Base-by-base conservation (phyloP, 2,329 filamentous ascomycete species). In the Erysiphe pulchra region DNA sequence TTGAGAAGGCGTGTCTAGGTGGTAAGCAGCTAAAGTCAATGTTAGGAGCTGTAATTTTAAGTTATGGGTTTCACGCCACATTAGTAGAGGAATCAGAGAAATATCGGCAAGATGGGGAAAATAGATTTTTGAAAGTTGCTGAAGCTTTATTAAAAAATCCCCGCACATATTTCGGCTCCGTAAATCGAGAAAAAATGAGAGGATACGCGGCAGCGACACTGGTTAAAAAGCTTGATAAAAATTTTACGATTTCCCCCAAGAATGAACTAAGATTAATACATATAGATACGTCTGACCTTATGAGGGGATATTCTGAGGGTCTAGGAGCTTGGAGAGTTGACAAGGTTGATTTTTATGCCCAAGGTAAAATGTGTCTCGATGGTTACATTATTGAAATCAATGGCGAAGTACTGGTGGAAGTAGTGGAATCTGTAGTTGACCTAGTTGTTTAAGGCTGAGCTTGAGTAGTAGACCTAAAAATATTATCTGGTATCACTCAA, bases 31-130 rank as follows among this genome's bases (percentile, higher is more conserved):
- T 59, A 7, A 41, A 44, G 1, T 50, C 54, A 7, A 63, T 79
- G 20, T 71, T 80, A 54, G 86, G 84, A 24, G 80, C 79, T 20
- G 83, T 94, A 18, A 86, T 95, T 1, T 78, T 77, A 40, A 90
- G 80, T 59, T 92, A 92, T 70, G 87, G 81, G 17, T 75, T 95
- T 55, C 87, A 95, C 56, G 82, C 86, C 30, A 76, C 78, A 38
- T 69, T 95, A 3, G 84, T 95, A 18, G 85, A 82, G 53, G 85
- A 94, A 63, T 90, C 81, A 60, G 87, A 95, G 60, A 78, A 75
- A 51, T 87, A 87, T 60, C 77, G 87, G 50, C 71, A 73, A 52
- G 77, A 80, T 55, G 87, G 87, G 12, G 67, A 68, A 31, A 73
- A 79, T 57, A 71, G 87, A 17, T 95, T 95, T 62, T 70, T 76